Evolutionary conservation across 805 yeast species (phyloP), one percentile per base, ranked within the genome.

Genomic region (Pichia thaimueangensis): DNA sequence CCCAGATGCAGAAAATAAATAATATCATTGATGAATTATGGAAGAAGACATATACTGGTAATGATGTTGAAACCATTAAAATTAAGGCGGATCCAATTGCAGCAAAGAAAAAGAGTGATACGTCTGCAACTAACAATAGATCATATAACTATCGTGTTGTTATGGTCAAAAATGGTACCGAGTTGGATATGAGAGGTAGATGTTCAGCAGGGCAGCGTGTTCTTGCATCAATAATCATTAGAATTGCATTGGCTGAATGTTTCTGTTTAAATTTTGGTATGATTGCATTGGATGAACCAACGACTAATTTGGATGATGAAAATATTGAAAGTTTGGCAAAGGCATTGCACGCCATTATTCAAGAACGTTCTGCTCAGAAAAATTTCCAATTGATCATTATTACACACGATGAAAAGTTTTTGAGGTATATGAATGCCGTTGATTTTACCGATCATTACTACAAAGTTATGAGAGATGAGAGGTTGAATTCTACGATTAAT

Each of bases 151-250:
- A 91, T 57, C 70, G 97, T 30, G 97, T 93, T 16, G 95, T 89
- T 19, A 93, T 93, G 98, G 80, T 80, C 45, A 93, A 93, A 59
- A 86, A 84, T 55, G 91, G 85, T 45, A 84, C 81, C 1, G 97
- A 93, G 60, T 67, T 93, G 37, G 99, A 93, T 58, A 93, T 93
- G 99, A 74, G 99, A 48, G 99, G 98, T 0, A 68, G 98, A 45
- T 93, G 99, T 60, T 86, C 96, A 2, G 97, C 98, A 0, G 99
- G 99, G 0, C 99, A 93, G 62, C 86, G 88, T 55, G 97, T 93
- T 5, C 64, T 93, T 35, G 96, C 97, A 0, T 82, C 94, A 30
- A 89, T 93, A 37, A 79, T 93, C 25, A 91, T 93, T 43, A 71
- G 99, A 42, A 65, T 93, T 43, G 96, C 97, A 0, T 67, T 93